Conservation (phyloP, 345 rosid species). For the Arabidopsis arenosa region DNA sequence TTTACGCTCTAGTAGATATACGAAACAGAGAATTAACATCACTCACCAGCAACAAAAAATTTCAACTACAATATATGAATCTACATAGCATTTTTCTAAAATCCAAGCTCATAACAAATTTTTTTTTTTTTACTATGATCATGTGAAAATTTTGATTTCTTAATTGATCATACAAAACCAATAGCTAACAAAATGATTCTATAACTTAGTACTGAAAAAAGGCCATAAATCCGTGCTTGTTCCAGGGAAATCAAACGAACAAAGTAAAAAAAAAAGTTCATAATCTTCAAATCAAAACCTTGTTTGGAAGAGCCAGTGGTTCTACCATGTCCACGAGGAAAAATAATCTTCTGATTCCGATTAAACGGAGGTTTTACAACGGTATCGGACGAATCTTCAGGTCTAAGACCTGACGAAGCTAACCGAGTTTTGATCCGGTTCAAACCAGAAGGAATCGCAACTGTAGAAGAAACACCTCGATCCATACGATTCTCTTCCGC, state of each 20-base stretch:
- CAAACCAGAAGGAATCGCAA: conserved; percentile 74
- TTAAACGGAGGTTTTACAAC: conserved; percentile 53
- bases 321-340: conserved; percentile 48
- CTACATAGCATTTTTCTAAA: neutral
- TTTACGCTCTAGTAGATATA: conserved; percentile 48
- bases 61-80: neutral
- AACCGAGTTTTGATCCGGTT: conserved; percentile 77
- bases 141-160: neutral
- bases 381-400: conserved; percentile 48
- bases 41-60: neutral
- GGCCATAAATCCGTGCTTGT: neutral
- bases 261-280: too few species aligned
- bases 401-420: conserved; percentile 49
- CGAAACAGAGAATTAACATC: conserved; percentile 13
- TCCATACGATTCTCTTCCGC: conserved; percentile 50
- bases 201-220: neutral
- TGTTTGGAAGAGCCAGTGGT: conserved; percentile 44
- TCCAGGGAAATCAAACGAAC: neutral
- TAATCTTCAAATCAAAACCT: conserved; percentile 42
- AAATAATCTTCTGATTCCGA: conserved; percentile 49
- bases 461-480: conserved; percentile 44
- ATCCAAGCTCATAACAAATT: neutral
- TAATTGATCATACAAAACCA: neutral
- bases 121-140: conserved; percentile 17
- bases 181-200: neutral